Percentiles rank a stretch among this genome's conserved stretches.
Evolutionary conservation across 441 rosid genomes (phyloP).

Genomic region (Rhodomyrtus psidioides): DNA sequence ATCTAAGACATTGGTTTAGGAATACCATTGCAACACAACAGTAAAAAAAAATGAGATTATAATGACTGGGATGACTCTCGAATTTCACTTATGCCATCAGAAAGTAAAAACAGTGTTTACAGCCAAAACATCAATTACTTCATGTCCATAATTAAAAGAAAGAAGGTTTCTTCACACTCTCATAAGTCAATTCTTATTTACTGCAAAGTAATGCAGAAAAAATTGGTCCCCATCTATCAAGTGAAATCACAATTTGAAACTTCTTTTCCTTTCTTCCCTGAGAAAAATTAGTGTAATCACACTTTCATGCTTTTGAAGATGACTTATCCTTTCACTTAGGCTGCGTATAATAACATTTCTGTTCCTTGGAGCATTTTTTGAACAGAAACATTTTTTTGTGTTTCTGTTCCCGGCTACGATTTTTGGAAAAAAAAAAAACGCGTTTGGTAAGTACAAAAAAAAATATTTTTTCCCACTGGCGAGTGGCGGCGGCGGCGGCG

Average conservation of each 20-base stretch:
- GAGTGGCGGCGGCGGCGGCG: too few species aligned
- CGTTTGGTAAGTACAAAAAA: too few species aligned
- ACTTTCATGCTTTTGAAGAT: not conserved
- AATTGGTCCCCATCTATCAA: not conserved
- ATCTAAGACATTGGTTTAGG: not conserved
- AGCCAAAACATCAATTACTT: not conserved
- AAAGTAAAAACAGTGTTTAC: not conserved
- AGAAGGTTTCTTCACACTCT: not conserved
- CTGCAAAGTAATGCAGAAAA: not conserved
- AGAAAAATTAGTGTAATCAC: not conserved
- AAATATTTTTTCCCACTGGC: too few species aligned
- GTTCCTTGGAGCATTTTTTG: too few species aligned
- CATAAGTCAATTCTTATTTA: not conserved
- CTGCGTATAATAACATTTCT: too few species aligned
- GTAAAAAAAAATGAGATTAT: not conserved
- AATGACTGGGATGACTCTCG: not conserved
- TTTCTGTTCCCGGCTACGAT: too few species aligned
- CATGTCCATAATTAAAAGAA: not conserved
- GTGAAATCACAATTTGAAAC: not conserved
- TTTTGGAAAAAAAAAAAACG: too few species aligned
- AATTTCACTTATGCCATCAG: not conserved
- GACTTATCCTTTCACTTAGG: not conserved
- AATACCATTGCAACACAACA: not conserved
- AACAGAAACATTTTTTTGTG: too few species aligned
- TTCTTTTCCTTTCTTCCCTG: not conserved